Conservation (phyloP, 2,329 filamentous ascomycete species). For the Pyricularia pennisetigena region DNA sequence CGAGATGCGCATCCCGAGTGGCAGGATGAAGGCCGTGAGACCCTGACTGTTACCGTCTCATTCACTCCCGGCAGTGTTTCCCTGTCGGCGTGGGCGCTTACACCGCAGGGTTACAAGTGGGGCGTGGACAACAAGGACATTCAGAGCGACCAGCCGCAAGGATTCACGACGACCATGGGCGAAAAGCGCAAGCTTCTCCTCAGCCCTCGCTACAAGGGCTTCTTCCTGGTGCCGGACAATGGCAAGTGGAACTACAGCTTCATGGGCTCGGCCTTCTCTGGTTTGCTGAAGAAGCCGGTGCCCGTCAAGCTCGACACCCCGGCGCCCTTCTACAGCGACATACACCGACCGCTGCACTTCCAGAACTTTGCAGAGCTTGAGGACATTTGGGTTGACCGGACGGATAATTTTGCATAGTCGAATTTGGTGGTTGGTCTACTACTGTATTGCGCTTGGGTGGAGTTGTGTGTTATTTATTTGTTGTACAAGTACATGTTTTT, state of each 20-base stretch:
- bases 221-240: slow-evolving; percentile 89
- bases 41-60: slow-evolving; percentile 86
- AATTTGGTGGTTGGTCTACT: neutral
- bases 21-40: slow-evolving; percentile 58
- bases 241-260: slow-evolving; percentile 97
- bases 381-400: slow-evolving; percentile 89
- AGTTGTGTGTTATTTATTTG: neutral
- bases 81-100: slow-evolving; percentile 85
- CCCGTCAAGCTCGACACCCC: slow-evolving; percentile 93
- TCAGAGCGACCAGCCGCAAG: slow-evolving; percentile 84
- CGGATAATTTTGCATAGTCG: slow-evolving; percentile 80
- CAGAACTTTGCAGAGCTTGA: slow-evolving; percentile 95
- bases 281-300: slow-evolving; percentile 81
- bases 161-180: slow-evolving; percentile 86
- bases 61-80: slow-evolving; percentile 97
- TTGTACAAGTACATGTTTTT: slow-evolving; percentile 1
- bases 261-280: slow-evolving; percentile 82
- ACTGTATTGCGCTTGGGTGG: neutral
- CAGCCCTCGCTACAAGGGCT: slow-evolving; percentile 87
- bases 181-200: slow-evolving; percentile 92
- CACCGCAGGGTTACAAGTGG: slow-evolving; percentile 91
- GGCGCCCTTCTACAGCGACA: slow-evolving; percentile 78
- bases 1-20: slow-evolving; percentile 73
- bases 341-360: slow-evolving; percentile 91
- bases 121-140: slow-evolving; percentile 91